Conservation (phyloP, 768 basidiomycete species). For the Boletus sp. region DNA sequence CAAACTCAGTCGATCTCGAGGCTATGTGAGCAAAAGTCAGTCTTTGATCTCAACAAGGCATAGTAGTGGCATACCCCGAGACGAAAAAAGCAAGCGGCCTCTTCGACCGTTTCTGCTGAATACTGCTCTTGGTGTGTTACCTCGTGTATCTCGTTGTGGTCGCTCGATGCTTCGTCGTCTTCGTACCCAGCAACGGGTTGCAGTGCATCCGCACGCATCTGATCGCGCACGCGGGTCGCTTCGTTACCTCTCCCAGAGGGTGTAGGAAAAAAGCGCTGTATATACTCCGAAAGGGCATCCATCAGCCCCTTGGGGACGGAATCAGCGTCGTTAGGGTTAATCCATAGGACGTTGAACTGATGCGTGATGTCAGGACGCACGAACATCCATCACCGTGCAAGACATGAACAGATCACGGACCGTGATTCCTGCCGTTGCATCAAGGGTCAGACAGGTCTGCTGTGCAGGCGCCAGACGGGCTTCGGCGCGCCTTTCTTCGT, state of each 20-base stretch:
- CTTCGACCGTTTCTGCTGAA: slow-evolving; percentile 58
- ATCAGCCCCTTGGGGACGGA: slow-evolving; percentile 67
- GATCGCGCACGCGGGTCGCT: slow-evolving; percentile 55
- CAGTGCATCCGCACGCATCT: slow-evolving; percentile 76
- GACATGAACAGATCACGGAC: slow-evolving; percentile 24
- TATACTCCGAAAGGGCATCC: slow-evolving; percentile 51
- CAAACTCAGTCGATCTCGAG: slow-evolving; percentile 63
- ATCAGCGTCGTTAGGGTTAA: slow-evolving; percentile 63
- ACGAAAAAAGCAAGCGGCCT: slow-evolving; percentile 64
- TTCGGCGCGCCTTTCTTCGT: slow-evolving; percentile 74
- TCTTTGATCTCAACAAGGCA: slow-evolving; percentile 3
- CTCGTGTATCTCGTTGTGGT: slow-evolving; percentile 15
- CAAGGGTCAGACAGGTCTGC: slow-evolving; percentile 70
- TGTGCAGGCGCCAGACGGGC: slow-evolving; percentile 68
- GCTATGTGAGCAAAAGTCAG: slow-evolving; percentile 42
- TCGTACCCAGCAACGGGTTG: slow-evolving; percentile 41
- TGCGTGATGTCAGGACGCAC: background rate
- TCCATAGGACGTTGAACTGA: slow-evolving; percentile 82
- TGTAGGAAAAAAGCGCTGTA: slow-evolving; percentile 18
- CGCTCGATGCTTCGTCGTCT: slow-evolving; percentile 34
- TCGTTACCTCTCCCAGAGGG: slow-evolving; percentile 18
- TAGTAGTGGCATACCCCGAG: slow-evolving; percentile 47
- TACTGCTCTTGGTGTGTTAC: slow-evolving; percentile 36
- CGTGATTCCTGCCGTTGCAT: slow-evolving; percentile 67
- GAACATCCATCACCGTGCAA: slow-evolving; percentile 6